phyloP scores from a whole-genome alignment of 306 rosid species.

The Betula pendula region DNA sequence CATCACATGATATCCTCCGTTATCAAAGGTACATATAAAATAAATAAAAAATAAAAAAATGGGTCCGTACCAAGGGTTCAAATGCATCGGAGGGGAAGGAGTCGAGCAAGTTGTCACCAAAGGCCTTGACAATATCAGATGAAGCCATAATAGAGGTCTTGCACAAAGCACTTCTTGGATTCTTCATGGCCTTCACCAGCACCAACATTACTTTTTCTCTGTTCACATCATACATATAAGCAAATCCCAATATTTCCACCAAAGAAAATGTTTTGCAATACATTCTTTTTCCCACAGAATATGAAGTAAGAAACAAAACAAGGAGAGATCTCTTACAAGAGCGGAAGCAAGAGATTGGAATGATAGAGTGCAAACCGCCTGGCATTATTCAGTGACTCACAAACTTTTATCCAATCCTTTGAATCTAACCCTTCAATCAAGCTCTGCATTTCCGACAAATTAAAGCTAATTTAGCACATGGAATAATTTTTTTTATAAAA shows the following conservation, averaged over 20 bases:
- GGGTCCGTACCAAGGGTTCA: constrained; percentile 66
- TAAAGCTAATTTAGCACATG: background rate
- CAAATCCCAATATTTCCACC: constrained; percentile 11
- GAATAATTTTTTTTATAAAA: too few species aligned
- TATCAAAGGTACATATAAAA: background rate
- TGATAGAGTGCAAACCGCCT: constrained; percentile 76
- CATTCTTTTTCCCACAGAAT: background rate
- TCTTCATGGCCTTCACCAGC: constrained; percentile 80
- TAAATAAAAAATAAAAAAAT: background rate
- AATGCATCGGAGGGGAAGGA: constrained; percentile 55
- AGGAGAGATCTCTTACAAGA: constrained; percentile 36
- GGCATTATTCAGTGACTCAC: constrained; percentile 65
- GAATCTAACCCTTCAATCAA: constrained; percentile 66
- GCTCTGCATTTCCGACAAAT: constrained; percentile 38
- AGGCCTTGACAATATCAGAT: constrained; percentile 69
- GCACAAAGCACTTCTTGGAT: constrained; percentile 87
- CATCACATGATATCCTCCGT: background rate
- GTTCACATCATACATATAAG: constrained; percentile 16
- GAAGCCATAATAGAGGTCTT: constrained; percentile 97
- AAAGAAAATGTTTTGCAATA: background rate
- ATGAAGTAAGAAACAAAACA: background rate
- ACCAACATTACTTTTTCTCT: constrained; percentile 70
- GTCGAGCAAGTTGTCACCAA: constrained; percentile 70
- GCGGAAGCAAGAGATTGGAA: constrained; percentile 53
- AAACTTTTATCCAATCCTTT: constrained; percentile 74